Evolutionary conservation across 2,329 filamentous ascomycete species (phyloP).

Genomic region (Botrytis byssoidea): DNA sequence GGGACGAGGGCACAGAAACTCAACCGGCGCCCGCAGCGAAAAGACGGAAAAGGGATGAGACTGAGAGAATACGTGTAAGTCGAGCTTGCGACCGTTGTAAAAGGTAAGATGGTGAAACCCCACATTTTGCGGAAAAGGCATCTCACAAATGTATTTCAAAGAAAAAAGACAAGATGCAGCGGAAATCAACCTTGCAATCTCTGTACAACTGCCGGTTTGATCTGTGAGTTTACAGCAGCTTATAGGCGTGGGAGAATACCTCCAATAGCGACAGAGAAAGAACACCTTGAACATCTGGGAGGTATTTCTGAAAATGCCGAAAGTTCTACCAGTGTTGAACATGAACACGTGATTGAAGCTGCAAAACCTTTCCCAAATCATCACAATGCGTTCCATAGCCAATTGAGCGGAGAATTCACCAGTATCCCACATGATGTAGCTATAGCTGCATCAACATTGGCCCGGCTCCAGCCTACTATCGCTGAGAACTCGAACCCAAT

Average conservation of each 20-base stretch:
- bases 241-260: conserved; percentile 50
- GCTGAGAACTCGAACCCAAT: background rate
- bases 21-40: conserved; percentile 16
- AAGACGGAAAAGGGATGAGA: conserved; percentile 27
- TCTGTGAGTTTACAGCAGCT: conserved; percentile 50
- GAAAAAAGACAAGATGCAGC: conserved; percentile 44
- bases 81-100: conserved; percentile 51
- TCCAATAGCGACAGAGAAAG: conserved; percentile 33
- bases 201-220: conserved; percentile 32
- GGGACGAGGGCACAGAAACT: background rate
- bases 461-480: background rate
- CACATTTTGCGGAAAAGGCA: background rate
- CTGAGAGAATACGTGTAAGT: conserved; percentile 41
- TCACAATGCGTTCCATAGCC: conserved; percentile 7
- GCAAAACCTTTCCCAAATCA: background rate
- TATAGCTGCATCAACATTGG: conserved; percentile 15
- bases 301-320: conserved; percentile 4
- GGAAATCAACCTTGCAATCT: conserved; percentile 43
- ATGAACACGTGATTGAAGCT: conserved; percentile 7
- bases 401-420: background rate
- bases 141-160: conserved; percentile 26
- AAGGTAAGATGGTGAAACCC: conserved; percentile 39
- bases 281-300: background rate
- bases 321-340: background rate
- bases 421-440: conserved; percentile 14